phyloP scores from a whole-genome alignment of 257 asterid species.

The Nicotiana undulata region DNA sequence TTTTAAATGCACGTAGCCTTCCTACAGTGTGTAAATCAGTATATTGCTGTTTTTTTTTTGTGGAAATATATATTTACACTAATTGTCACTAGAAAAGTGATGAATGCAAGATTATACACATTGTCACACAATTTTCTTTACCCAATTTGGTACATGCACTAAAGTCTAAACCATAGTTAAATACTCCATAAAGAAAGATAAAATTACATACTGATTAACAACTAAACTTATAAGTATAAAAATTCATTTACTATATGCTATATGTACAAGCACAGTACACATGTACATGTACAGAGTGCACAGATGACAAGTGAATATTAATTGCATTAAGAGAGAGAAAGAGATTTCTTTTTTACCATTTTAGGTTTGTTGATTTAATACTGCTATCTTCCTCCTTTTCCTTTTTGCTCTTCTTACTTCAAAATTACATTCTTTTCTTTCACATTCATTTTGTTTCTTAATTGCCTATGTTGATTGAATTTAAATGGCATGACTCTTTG shows the following conservation, averaged over 20 bases:
- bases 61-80: no score
- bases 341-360: no score
- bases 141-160: no score
- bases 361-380: neutral
- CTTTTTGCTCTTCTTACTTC: neutral
- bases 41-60: neutral
- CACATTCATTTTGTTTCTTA: neutral
- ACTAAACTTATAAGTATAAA: neutral
- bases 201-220: neutral
- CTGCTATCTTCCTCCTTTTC: neutral
- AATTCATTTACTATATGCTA: no score
- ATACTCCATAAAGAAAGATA: neutral
- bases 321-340: neutral
- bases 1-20: neutral
- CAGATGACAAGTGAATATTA: neutral
- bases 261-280: neutral
- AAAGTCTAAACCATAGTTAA: no score
- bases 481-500: neutral
- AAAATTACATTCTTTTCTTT: neutral
- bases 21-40: neutral
- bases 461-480: neutral
- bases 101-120: neutral
- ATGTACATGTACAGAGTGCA: neutral
- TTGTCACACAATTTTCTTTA: no score
- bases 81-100: neutral